phyloP scores from a whole-genome alignment of 2,329 filamentous ascomycete species.

The Aspergillus bombycis region DNA sequence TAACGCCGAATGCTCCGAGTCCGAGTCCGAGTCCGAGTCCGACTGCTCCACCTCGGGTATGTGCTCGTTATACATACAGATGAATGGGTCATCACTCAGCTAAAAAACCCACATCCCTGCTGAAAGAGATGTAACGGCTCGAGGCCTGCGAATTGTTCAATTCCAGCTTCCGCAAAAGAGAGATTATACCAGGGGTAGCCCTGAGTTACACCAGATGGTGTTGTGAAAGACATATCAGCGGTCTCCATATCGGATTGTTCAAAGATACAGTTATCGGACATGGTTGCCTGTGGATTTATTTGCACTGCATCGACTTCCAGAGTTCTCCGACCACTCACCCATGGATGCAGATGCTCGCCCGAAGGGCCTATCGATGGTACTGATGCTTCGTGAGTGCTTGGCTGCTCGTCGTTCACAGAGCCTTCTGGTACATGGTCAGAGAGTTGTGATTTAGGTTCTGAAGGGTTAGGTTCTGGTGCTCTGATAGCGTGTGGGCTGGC shows the following conservation, averaged over 20 bases:
- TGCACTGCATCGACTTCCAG: background rate
- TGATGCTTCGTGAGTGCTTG: background rate
- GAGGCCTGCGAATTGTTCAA: background rate
- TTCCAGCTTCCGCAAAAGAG: conserved; percentile 6
- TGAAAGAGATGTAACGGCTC: conserved; percentile 1
- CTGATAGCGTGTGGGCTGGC: background rate
- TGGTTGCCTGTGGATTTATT: background rate
- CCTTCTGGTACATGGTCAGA: background rate
- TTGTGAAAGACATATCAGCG: background rate
- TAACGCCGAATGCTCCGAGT: too few relatives aligned
- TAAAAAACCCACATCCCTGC: background rate
- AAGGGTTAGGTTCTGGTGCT: background rate
- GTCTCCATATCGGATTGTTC: background rate
- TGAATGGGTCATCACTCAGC: background rate
- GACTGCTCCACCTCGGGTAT: background rate
- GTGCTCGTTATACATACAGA: background rate
- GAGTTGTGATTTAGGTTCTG: background rate
- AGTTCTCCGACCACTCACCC: background rate
- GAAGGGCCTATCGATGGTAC: background rate
- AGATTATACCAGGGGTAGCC: background rate
- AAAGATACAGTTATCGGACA: background rate
- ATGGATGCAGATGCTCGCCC: background rate
- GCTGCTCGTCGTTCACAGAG: background rate
- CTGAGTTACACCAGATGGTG: background rate
- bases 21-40: too few relatives aligned